A percentile compares a stretch with the other conserved stretches of the same genome.
phyloP scores from a whole-genome alignment of 768 basidiomycete species.

The Auricularia sp. region DNA sequence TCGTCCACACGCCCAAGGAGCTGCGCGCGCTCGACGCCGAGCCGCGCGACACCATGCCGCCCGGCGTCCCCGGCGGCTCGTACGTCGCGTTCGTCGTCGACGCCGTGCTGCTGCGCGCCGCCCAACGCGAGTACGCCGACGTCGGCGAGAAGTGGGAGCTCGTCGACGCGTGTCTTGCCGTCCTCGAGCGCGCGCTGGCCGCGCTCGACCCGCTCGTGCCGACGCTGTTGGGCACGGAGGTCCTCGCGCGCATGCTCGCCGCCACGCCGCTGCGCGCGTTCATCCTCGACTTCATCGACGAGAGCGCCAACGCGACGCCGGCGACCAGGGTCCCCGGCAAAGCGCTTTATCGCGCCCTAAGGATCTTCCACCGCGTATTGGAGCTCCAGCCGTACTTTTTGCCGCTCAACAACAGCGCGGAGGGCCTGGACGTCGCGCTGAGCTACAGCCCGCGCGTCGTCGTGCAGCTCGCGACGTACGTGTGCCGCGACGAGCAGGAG shows the following conservation, averaged over 20 bases:
- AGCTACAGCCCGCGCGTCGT: slow-evolving; percentile 61
- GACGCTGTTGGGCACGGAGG: slow-evolving; percentile 75
- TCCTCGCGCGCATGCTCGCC: slow-evolving; percentile 70
- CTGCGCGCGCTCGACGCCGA: slow-evolving; percentile 50
- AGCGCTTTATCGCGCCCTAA: slow-evolving; percentile 69
- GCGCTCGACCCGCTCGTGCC: slow-evolving; percentile 55
- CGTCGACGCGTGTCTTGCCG: slow-evolving; percentile 74
- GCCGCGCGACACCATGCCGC: slow-evolving; percentile 64
- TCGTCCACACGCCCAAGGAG: slow-evolving; percentile 74
- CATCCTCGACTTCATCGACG: slow-evolving; percentile 70
- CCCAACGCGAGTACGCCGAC: slow-evolving; percentile 53
- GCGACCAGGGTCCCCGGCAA: slow-evolving; percentile 24
- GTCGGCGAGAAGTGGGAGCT: slow-evolving; percentile 77
- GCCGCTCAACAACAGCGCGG: slow-evolving; percentile 41
- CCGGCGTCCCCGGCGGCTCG: slow-evolving; percentile 36
- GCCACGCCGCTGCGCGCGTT: slow-evolving; percentile 60
- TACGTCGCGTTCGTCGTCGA: slow-evolving; percentile 84
- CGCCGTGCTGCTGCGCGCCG: slow-evolving; percentile 49
- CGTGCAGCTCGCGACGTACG: slow-evolving; percentile 74
- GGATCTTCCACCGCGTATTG: slow-evolving; percentile 71
- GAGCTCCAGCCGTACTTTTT: slow-evolving; percentile 85
- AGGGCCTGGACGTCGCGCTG: slow-evolving; percentile 57
- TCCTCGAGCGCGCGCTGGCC: slow-evolving; percentile 74
- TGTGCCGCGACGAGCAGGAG: slow-evolving; percentile 60
- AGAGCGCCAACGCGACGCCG: slow-evolving; percentile 33